Percentiles rank a stretch among this genome's conserved stretches.
Conservation (phyloP, 805 yeast species). For the Teunomyces panamensis region DNA sequence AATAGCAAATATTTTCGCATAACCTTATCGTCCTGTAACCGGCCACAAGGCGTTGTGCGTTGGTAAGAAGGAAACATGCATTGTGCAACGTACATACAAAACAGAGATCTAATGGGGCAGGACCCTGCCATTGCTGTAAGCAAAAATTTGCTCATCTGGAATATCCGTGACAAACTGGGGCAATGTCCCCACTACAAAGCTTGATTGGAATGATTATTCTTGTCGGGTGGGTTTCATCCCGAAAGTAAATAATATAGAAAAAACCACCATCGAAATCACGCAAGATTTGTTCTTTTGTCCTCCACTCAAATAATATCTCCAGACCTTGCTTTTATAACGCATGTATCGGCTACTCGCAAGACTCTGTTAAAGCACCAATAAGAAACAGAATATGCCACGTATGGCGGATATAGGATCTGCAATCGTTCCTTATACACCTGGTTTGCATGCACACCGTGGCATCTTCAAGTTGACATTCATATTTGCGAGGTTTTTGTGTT, state of each 20-base stretch:
- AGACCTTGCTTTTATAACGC: neutral
- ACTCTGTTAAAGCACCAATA: no score
- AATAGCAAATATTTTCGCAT: neutral
- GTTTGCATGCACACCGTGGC: neutral
- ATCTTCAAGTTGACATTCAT: neutral
- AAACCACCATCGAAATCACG: constrained; percentile 1
- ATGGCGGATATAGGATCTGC: no score
- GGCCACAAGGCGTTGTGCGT: neutral
- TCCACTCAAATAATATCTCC: neutral
- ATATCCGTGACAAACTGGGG: neutral
- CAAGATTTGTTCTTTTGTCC: neutral
- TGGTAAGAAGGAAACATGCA: no score
- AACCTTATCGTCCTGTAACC: neutral
- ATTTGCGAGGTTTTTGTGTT: neutral
- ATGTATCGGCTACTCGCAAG: neutral
- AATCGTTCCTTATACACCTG: neutral
- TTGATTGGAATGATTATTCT: neutral
- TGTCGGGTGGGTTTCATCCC: neutral
- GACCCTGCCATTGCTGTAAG: no score
- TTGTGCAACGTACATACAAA: no score
- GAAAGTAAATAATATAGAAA: neutral
- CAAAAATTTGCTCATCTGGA: no score
- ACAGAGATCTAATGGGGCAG: no score
- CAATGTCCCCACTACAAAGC: neutral
- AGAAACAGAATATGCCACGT: no score